Percentiles rank a stretch among this genome's conserved stretches.
These are phyloP conservation scores for Musa beccarii DNA, from an alignment of 176 grass and related monocot species.

Conservation along the genomic window DNA sequence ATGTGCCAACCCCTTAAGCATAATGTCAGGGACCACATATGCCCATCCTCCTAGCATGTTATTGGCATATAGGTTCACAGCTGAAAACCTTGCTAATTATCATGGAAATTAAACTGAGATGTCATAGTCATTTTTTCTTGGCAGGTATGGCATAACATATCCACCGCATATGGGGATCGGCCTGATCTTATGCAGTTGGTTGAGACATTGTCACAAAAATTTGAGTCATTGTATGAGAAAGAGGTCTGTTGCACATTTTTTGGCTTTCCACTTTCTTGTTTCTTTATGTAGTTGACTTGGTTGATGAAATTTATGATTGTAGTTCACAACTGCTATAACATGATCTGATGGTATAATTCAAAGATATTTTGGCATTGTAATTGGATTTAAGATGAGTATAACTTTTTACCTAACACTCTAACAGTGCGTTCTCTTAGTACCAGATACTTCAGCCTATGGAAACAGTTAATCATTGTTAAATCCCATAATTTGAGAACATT, in stretches of 20 bases:
- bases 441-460: too few relatives aligned
- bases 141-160: conserved; percentile 80
- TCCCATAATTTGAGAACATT: too few relatives aligned
- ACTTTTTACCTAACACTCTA: too few relatives aligned
- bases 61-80: not conserved
- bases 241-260: conserved; percentile 40
- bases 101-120: not conserved
- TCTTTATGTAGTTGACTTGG: not conserved
- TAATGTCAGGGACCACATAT: not conserved
- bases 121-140: not conserved
- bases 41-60: not conserved
- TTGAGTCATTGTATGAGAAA: conserved; percentile 72
- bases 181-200: conserved; percentile 61
- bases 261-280: conserved; percentile 17
- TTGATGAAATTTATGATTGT: too few relatives aligned
- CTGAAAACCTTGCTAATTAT: conserved; percentile 3
- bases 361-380: too few relatives aligned
- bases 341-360: too few relatives aligned
- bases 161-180: conserved; percentile 56
- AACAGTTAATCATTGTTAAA: too few relatives aligned
- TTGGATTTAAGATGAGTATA: too few relatives aligned
- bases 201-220: conserved; percentile 46
- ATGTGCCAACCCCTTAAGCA: not conserved
- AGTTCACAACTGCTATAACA: too few relatives aligned
- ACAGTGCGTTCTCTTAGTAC: too few relatives aligned